Conservation (phyloP, 331 rosid species). For the Erythrophleum ivorense region DNA sequence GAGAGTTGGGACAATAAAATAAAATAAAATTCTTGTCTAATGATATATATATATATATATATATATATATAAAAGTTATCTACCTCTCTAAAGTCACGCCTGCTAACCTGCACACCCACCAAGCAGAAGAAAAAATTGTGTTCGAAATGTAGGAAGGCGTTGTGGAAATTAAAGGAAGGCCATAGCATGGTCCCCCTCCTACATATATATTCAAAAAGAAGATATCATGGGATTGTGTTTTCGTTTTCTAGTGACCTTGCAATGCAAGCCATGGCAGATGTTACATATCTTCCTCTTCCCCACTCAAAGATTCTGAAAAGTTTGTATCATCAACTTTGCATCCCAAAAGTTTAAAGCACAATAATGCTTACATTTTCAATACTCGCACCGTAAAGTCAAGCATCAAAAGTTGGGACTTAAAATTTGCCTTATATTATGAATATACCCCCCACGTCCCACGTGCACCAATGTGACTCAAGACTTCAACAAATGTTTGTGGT, state of each 20-base stretch:
- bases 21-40: too few relatives aligned
- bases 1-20: too few relatives aligned
- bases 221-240: not conserved
- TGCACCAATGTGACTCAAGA: not conserved
- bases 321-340: not conserved
- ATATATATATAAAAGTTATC: not conserved
- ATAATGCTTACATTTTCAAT: not conserved
- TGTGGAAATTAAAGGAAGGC: not conserved
- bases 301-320: not conserved
- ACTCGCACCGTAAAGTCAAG: not conserved
- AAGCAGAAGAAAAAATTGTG: not conserved
- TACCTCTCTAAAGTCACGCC: not conserved
- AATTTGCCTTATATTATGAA: not conserved
- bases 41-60: too few relatives aligned
- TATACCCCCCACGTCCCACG: not conserved
- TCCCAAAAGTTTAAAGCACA: not conserved
- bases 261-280: not conserved
- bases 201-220: not conserved
- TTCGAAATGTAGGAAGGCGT: not conserved
- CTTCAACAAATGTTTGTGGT: not conserved
- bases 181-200: not conserved
- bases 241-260: not conserved
- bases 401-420: not conserved
- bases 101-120: not conserved
- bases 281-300: not conserved